Base-by-base conservation (phyloP, 371 early-diverging fungal genomes). In the Batrachochytrium dendrobatidis region DNA sequence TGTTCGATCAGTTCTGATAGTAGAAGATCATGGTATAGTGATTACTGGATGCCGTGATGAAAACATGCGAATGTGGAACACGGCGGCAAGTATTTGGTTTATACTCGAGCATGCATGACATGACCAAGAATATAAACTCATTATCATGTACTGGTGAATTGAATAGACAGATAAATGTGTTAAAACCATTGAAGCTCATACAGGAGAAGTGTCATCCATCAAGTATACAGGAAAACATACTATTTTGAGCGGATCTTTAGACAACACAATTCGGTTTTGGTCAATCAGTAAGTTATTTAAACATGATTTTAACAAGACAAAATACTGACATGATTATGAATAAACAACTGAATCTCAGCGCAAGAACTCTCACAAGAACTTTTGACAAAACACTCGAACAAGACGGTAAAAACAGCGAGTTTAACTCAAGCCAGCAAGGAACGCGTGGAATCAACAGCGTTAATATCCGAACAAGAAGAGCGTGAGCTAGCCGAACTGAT, bases 21-120 rank as follows among this genome's bases (percentile, higher is more conserved):
- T 85, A 7, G 78, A 79, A 28, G 51, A 51, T 18, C 7, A 28
- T 12, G 85, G 83, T 1, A 85, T 86, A 66, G 64, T 90, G 1
- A 65, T 84, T 0, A 89, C 90, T 18, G 93, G 91, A 6, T 73
- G 82, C 18, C 80, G 93, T 22, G 90, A 92, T 68, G 91, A 91
- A 68, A 74, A 76, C 24, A 79, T 92, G 26, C 83, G 88, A 24
- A 77, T 90, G 3, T 91, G 87, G 84, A 86, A 90, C 58, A 72
- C 86, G 62, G 85, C 84, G 31, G 91, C 89, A 83, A 70, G 80
- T 70, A 8, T 6, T 28, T 2, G 24, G 15, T n/a, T 15, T 12
- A 39, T 12, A 39, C 39, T 39, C 15, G 15, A 15, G 39, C 39
- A 15, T n/a, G n/a, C 12, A n/a, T n/a, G 39, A 12, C 12, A n/a